Percentiles rank a stretch among this genome's conserved stretches.
These are phyloP conservation scores for Phytophthora citricola DNA, from an alignment of 352 stramenopile species.

Conservation along the genomic window DNA sequence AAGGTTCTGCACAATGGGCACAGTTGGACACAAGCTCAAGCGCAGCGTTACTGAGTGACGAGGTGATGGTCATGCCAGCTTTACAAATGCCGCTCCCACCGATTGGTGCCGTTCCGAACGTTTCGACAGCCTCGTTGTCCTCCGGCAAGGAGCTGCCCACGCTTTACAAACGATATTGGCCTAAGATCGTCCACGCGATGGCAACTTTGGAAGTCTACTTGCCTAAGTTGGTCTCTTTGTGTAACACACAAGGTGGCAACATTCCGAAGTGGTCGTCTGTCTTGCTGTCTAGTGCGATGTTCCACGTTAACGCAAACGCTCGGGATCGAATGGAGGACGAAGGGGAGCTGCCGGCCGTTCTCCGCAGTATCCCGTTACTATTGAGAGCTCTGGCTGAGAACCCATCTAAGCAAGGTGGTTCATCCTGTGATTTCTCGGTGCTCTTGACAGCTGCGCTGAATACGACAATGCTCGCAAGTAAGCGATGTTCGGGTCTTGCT, in stretches of 20 bases:
- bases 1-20: constrained; percentile 47
- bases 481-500: constrained; percentile 37
- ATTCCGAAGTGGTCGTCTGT: constrained; percentile 37
- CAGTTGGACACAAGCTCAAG: constrained; percentile 19
- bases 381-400: constrained; percentile 30
- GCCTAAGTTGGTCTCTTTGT: constrained; percentile 26
- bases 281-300: constrained; percentile 48
- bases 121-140: constrained; percentile 11
- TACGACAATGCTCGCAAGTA: constrained; percentile 46
- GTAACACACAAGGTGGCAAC: constrained; percentile 6
- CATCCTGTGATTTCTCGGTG: constrained; percentile 29
- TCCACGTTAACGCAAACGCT: constrained; percentile 51
- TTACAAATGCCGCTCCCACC: constrained; percentile 43
- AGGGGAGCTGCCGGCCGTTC: constrained; percentile 44
- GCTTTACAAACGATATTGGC: constrained; percentile 70
- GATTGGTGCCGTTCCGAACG: constrained; percentile 5
- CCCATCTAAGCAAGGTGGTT: constrained; percentile 3
- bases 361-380: constrained; percentile 47
- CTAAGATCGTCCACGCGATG: constrained; percentile 57
- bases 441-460: constrained; percentile 41
- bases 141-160: constrained; percentile 29
- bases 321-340: constrained; percentile 51
- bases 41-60: constrained; percentile 16
- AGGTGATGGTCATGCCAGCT: constrained; percentile 35
- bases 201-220: constrained; percentile 41